Conservation (phyloP, 345 rosid genomes). For the Ricinus communis region DNA sequence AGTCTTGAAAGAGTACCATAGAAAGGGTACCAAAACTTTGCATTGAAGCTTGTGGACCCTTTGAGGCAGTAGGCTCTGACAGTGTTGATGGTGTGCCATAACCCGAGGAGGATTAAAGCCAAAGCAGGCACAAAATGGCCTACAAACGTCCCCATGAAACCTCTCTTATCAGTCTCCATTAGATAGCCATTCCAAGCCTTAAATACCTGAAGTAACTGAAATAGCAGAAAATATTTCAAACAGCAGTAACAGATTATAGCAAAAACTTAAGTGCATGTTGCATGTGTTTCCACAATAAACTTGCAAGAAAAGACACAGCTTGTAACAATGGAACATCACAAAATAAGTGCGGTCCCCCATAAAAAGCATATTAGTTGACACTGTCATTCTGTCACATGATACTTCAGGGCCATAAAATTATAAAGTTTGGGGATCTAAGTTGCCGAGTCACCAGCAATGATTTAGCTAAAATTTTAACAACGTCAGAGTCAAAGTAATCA, state of each 20-base stretch:
- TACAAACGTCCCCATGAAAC: slow-evolving; percentile 61
- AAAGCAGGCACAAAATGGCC: slow-evolving; percentile 78
- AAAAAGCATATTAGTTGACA: slow-evolving; percentile 5
- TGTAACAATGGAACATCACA: slow-evolving; percentile 5
- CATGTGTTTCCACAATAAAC: slow-evolving; percentile 57
- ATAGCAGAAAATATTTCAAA: slow-evolving; percentile 5
- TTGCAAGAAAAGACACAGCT: slow-evolving; percentile 17
- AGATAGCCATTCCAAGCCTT: slow-evolving; percentile 21
- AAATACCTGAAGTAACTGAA: slow-evolving; percentile 28
- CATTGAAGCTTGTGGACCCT: slow-evolving; percentile 47
- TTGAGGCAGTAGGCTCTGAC: slow-evolving; percentile 58
- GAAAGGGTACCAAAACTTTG: slow-evolving; percentile 59
- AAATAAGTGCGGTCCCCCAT: background rate
- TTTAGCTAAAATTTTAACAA: background rate
- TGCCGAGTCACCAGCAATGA: background rate
- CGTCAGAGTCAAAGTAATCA: background rate
- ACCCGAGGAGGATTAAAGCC: slow-evolving; percentile 63
- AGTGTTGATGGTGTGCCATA: slow-evolving; percentile 76
- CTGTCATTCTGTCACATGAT: background rate
- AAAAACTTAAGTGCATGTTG: slow-evolving; percentile 47
- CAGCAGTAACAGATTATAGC: slow-evolving; percentile 9
- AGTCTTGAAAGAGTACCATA: slow-evolving; percentile 34
- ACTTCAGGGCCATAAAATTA: background rate
- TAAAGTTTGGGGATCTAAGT: background rate
- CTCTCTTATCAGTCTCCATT: slow-evolving; percentile 14